phyloP scores from a whole-genome alignment of 1,139 yeast genomes.

The Debaryomycetaceae sp. region DNA sequence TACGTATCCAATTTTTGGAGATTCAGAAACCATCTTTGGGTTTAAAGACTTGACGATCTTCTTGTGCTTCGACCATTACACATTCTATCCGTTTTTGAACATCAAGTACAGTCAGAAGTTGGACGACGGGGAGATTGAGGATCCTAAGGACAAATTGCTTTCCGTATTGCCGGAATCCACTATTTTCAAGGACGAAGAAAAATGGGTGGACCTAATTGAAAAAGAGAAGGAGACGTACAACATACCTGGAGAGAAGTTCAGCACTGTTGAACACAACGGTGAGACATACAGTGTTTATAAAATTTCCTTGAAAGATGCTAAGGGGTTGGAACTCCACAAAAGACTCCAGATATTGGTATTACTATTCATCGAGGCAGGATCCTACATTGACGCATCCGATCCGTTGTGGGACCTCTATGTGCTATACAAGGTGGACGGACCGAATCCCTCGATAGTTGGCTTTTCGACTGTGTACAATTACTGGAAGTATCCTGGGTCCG shows the following conservation, averaged over 20 bases:
- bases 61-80: slow-evolving; percentile 46
- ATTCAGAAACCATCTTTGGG: slow-evolving; percentile 85
- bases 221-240: slow-evolving; percentile 42
- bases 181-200: slow-evolving; percentile 56
- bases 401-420: slow-evolving; percentile 67
- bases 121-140: slow-evolving; percentile 46
- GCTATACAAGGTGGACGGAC: slow-evolving; percentile 38
- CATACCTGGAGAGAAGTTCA: slow-evolving; percentile 50
- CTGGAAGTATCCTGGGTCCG: slow-evolving; percentile 67
- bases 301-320: slow-evolving; percentile 35
- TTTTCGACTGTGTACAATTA: slow-evolving; percentile 82
- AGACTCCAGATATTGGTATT: slow-evolving; percentile 78
- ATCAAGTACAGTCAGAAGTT: slow-evolving; percentile 56
- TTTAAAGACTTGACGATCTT: slow-evolving; percentile 60
- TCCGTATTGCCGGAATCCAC: slow-evolving; percentile 62
- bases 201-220: slow-evolving; percentile 60
- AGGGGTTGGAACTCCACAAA: slow-evolving; percentile 54
- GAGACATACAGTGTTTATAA: slow-evolving; percentile 34
- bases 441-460: slow-evolving; percentile 56
- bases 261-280: slow-evolving; percentile 27
- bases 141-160: slow-evolving; percentile 50
- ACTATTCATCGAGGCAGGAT: slow-evolving; percentile 90
- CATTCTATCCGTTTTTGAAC: slow-evolving; percentile 48
- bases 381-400: slow-evolving; percentile 76
- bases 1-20: slow-evolving; percentile 93